Evolutionary conservation across 345 rosid genomes (phyloP), one percentile per base, ranked within the genome.

Genomic region (Rhodamnia argentea): DNA sequence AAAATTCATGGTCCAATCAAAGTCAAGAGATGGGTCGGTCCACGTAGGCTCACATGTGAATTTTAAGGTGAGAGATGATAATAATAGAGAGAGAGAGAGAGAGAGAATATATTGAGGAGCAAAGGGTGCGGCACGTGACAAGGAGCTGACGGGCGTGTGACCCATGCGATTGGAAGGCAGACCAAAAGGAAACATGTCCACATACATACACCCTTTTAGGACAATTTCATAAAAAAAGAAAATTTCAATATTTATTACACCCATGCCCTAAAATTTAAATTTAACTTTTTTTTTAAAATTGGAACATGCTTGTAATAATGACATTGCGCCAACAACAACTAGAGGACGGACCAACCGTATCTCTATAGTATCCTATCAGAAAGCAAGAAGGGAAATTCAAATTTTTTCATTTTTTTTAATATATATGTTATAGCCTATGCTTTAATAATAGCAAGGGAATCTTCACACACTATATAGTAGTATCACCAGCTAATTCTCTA

Each of bases 111-210:
- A 85, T 85, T 84, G 47, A 40, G 90, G 90, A 94, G 94, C 87
- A 62, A 91, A 91, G 91, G 78, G 83, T 55, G 83, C 86, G 94
- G 94, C 96, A 92, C 93, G 94, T 91, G 96, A 93, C 91, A 6
- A 64, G 81, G 90, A 90, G 91, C 93, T 90, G 96, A 93, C 90
- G 57, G 52, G 89, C 94, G 92, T 92, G 95, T 90, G 88, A 88
- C 70, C 96, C 96, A 93, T 89, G 96, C 93, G 98, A 84, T 18
- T 16, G 87, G 70, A 83, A 84, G 87, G 86, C 85, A 57, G 50
- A 56, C 82, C 84, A 20, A 53, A 37, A 51, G 40, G 18, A 86
- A 78, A 86, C 90, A 88, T 88, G 90, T 86, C 91, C 91, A 86
- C 87, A 42, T 40, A 83, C n/a, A n/a, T 85, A 24, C 84, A 52